Evolutionary conservation across 179 eudicot species (phyloP), one percentile per base, ranked within the genome.

Genomic region (Spinacia oleracea): DNA sequence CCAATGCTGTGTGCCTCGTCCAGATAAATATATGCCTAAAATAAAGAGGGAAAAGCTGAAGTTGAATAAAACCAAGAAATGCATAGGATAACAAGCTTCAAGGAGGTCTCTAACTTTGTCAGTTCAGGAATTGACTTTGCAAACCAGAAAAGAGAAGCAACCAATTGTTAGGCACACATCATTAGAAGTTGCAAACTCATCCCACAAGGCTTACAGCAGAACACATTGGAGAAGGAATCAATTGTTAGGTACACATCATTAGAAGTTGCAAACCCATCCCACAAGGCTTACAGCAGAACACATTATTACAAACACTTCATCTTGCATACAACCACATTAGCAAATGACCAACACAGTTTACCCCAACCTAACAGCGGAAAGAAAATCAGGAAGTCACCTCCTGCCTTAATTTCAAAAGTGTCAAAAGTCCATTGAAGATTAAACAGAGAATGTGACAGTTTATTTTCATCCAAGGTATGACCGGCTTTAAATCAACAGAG

Each of bases 1-100:
- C 99, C 99, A 82, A 96, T 96, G 86, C 99, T 96, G 85, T 96
- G 99, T 50, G 99, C 99, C 86, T 96, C 99, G 69, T 96, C 99
- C 82, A 96, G 82, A 77, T 96, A 96, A 15, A 91, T 84, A 78
- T 93, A 93, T 55, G 99, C 98, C 98, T 95, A 73, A 31, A 53
- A 72, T 56, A 76, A n/a, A 8, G 40, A 70, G 56, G 25, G 70
- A 9, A 75, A 27, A 4, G 31, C 0, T n/a, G 14, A 64, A 48
- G 68, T 25, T 35, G 53, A 27, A 68, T 23, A 59, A 60, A 14
- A 42, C 3, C 75, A 56, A 20, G 27, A 70, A 7, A 21, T 14
- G 1, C 38, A 29, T 3, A 4, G 31, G 38, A 50, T 53, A 20
- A 20, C 12, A 29, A 73, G 42, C 60, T 60, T 60, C 66, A 60